Evolutionary conservation across 1,139 yeast species (phyloP).

Genomic region (Kurtzmaniella quercitrusa): DNA sequence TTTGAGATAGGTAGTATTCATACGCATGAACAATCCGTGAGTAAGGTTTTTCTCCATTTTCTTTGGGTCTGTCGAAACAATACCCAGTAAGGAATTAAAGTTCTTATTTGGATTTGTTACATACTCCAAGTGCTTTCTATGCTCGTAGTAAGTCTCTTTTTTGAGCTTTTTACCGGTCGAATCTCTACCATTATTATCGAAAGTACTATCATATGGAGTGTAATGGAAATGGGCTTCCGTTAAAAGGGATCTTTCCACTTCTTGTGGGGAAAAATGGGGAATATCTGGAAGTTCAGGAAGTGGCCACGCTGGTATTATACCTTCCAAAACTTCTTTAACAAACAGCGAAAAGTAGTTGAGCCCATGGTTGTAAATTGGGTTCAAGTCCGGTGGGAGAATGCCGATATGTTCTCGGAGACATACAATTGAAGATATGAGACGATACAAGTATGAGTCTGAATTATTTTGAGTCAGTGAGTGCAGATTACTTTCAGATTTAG

Average conservation of each 20-base stretch:
- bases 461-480: slow-evolving; percentile 14
- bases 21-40: slow-evolving; percentile 33
- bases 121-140: slow-evolving; percentile 64
- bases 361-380: slow-evolving; percentile 70
- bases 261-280: slow-evolving; percentile 59
- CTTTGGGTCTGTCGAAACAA: slow-evolving; percentile 22
- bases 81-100: slow-evolving; percentile 56
- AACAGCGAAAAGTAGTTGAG: slow-evolving; percentile 60
- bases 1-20: slow-evolving; percentile 28
- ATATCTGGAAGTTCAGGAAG: slow-evolving; percentile 69
- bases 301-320: slow-evolving; percentile 57
- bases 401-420: slow-evolving; percentile 85
- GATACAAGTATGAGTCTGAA: slow-evolving; percentile 50
- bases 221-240: slow-evolving; percentile 72
- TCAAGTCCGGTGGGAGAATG: slow-evolving; percentile 70
- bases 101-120: slow-evolving; percentile 62
- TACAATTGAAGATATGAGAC: slow-evolving; percentile 77
- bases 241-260: slow-evolving; percentile 73
- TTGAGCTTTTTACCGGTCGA: slow-evolving; percentile 19
- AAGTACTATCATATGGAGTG: slow-evolving; percentile 42
- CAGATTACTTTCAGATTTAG: slow-evolving; percentile 13
- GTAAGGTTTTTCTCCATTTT: slow-evolving; percentile 24
- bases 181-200: slow-evolving; percentile 2
- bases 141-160: slow-evolving; percentile 50
- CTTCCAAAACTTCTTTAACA: slow-evolving; percentile 30